phyloP scores from a whole-genome alignment of 2,329 filamentous ascomycete genomes.

The Fusarium pininemorale region DNA sequence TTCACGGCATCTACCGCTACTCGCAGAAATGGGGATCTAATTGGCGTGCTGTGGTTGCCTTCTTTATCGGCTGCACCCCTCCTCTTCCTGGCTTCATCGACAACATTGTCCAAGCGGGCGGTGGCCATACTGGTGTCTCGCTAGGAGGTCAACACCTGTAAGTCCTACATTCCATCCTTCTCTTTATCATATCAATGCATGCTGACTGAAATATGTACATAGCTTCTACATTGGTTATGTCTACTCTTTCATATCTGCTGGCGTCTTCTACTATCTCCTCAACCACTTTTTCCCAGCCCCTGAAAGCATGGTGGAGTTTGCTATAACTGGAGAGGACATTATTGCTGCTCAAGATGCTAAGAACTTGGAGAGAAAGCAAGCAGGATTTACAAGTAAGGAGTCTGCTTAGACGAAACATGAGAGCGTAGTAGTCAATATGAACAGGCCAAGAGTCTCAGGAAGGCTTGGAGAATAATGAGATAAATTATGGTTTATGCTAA shows the following conservation, averaged over 20 bases:
- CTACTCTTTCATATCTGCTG: neutral
- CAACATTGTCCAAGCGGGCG: neutral
- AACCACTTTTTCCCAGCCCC: conserved; percentile 2
- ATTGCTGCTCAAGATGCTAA: neutral
- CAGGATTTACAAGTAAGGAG: neutral
- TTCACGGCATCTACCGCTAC: conserved; percentile 5
- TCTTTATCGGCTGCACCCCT: neutral
- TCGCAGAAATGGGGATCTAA: conserved; percentile 3
- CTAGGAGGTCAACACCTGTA: neutral
- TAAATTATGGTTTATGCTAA: neutral
- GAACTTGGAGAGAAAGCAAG: neutral
- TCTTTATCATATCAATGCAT: neutral
- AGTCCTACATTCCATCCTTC: neutral
- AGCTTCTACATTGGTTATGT: neutral
- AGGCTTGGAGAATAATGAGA: neutral
- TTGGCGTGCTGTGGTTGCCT: conserved; percentile 4
- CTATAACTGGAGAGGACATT: neutral
- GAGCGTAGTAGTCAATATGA: neutral
- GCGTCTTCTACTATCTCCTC: neutral
- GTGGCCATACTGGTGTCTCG: neutral
- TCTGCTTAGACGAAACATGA: neutral
- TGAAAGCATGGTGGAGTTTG: neutral
- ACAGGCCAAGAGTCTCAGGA: fast-evolving
- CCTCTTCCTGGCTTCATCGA: conserved; percentile 3
- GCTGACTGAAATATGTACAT: neutral